Conservation (phyloP, 148 eudicot species). For the Spergularia bocconei region DNA sequence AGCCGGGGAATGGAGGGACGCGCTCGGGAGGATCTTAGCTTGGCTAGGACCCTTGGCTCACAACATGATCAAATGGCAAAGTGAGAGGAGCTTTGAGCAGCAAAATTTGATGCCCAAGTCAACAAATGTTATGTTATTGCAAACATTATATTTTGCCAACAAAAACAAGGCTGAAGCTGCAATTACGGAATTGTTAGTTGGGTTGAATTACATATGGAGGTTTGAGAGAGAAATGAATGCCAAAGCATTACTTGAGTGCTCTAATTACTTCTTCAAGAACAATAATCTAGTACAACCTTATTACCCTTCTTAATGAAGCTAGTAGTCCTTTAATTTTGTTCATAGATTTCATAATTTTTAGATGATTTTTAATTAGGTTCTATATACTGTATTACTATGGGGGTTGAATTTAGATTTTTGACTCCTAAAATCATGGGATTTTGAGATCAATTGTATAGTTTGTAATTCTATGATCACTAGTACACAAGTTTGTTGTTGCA, state of each 20-base stretch:
- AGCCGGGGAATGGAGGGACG: constrained; percentile 90
- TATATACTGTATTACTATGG: neutral
- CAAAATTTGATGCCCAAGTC: constrained; percentile 42
- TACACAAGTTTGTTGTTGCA: constrained; percentile 17
- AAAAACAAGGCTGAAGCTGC: constrained; percentile 84
- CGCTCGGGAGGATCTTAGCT: constrained; percentile 59
- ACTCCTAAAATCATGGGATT: constrained; percentile 8
- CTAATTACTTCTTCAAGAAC: constrained; percentile 30
- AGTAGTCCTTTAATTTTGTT: neutral
- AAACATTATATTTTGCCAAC: constrained; percentile 70
- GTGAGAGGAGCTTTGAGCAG: constrained; percentile 84
- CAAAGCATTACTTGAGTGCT: constrained; percentile 63
- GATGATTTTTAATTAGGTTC: too few relatives aligned
- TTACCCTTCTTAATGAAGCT: neutral
- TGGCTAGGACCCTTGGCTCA: constrained; percentile 90
- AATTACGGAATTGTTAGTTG: constrained; percentile 83
- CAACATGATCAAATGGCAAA: constrained; percentile 96
- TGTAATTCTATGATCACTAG: constrained; percentile 16
- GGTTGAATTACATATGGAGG: constrained; percentile 91
- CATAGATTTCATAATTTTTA: too few relatives aligned
- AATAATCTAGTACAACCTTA: constrained; percentile 12
- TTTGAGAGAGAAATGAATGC: constrained; percentile 93
- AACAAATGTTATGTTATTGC: constrained; percentile 58
- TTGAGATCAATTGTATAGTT: constrained; percentile 35
- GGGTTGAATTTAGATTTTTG: constrained; percentile 7